Base-by-base conservation (phyloP, 2,329 filamentous ascomycete species). In the Trichothecium sympodiale region DNA sequence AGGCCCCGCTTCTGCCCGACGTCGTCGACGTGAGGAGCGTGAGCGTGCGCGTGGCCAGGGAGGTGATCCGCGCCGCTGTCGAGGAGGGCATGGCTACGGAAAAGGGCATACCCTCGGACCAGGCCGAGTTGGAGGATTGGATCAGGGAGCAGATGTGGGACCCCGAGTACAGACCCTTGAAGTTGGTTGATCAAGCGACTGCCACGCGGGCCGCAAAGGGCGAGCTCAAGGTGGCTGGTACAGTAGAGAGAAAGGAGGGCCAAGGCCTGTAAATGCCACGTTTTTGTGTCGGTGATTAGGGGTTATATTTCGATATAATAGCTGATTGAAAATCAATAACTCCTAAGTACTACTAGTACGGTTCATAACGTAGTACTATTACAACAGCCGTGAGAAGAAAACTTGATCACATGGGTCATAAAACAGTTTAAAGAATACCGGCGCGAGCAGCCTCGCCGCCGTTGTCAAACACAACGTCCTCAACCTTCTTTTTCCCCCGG, bases 81-180 rank as follows among this genome's bases (percentile, higher is more conserved):
- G 62, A 77, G 38, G 83, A 91, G 41, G 78, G 70, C 0, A 56
- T 89, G 14, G 76, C 79, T 0, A 72, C 74, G 38, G 69, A 79
- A 44, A 51, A 74, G 39, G 69, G 59, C 0, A 88, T 93, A 31
- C 85, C 84, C 0, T 46, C 49, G 0, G 52, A 62, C 3, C 59
- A 74, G 2, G 60, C 49, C 0, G 69, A 75, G 3, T 47, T 85
- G 25, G 76, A 83, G 37, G 70, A 71, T 38, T 89, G 83, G 83
- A 77, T 88, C 40, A 55, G 67, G 17, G 78, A 78, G 59, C 83
- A 87, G 63, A 88, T 88, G 83, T 88, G 83, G 83, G 64, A 80
- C 42, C 69, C 83, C 0, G 67, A 65, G 33, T 89, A 88, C 52
- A 57, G 81, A 17, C 71, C 74, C 2, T 52, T 86, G 45, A 70